A percentile compares a stretch with the other conserved stretches of the same genome.
phyloP scores from a whole-genome alignment of 192 early-diverging fungal species.

The Glomus cerebriforme region DNA sequence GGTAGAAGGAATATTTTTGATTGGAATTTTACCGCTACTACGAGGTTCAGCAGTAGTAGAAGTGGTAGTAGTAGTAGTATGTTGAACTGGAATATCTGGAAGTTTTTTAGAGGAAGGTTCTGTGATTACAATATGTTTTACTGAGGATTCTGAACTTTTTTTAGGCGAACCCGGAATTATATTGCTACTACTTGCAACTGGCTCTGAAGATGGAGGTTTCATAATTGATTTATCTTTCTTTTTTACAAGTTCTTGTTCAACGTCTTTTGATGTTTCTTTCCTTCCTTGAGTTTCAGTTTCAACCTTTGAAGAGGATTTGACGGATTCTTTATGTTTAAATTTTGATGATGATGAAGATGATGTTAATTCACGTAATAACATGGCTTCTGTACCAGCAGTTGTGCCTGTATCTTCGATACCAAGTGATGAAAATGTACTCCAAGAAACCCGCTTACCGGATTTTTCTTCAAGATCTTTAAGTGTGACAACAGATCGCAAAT shows the following conservation, averaged over 20 bases:
- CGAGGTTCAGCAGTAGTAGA: not conserved
- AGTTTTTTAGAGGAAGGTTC: not conserved
- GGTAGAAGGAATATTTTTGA: not conserved
- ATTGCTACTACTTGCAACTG: not conserved
- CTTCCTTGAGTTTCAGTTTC: not conserved
- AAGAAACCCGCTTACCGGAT: not conserved
- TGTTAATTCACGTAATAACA: not conserved
- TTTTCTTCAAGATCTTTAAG: slow-evolving; percentile 20
- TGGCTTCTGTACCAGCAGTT: not conserved
- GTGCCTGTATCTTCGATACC: not conserved
- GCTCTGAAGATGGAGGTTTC: not conserved
- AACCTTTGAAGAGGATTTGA: not conserved
- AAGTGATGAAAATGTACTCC: slow-evolving; percentile 1
- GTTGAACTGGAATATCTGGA: not conserved
- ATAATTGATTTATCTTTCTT: not conserved
- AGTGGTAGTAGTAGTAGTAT: not conserved
- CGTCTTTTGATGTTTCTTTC: not conserved
- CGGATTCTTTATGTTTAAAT: not conserved
- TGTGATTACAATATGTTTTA: not conserved
- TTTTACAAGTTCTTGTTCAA: not conserved
- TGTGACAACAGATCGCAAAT: slow-evolving; percentile 4
- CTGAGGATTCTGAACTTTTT: not conserved
- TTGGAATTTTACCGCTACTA: not conserved
- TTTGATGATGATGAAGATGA: not conserved
- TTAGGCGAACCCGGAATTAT: not conserved